Base-by-base conservation (phyloP, 345 rosid species). In the Lepidium africanum region DNA sequence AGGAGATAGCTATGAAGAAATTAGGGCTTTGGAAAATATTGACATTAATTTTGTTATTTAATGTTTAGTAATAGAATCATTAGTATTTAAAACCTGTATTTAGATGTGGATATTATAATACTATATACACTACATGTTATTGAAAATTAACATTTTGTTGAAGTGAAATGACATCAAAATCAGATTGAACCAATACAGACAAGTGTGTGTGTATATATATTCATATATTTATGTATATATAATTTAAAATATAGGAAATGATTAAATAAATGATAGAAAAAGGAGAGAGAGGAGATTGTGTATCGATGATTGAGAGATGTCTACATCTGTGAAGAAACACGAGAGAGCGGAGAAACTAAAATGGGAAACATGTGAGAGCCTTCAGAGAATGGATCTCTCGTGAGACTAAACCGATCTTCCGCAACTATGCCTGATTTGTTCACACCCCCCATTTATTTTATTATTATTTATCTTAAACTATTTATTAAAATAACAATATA, bases 351-450 rank as follows among this genome's bases (percentile, higher is more conserved):
- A 74, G 78, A 61, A 74, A 69, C 38, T 8, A 7, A 61, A 74
- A 74, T 62, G 78, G 78, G 73, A 74, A 74, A 74, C 78, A 74
- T 67, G 78, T 74, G 78, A 74, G 74, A 61, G 45, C 63, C 32
- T 36, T 64, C 33, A 19, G 16, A 56, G 40, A 68, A 61, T 74
- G 78, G 78, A 74, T 74, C 69, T 74, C 78, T 74, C 78, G 78
- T 74, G 78, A 74, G 78, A 74, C 78, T 47, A 21, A 67, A 74
- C 78, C 78, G 74, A 74, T 62, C 67, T 59, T 42, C 77, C 68
- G 25, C 67, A 59, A 10, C 5, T 52, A 9, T 39, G 58, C 59
- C 30, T 21, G 6, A 1, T 27, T 27, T 27, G 3, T 45, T 70
- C 43, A 57, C 69, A 71, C 69, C 58, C 14, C 69, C 58, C 8